A percentile compares a stretch with the other conserved stretches of the same genome.
phyloP scores from a whole-genome alignment of 2,329 filamentous ascomycete species.

The Conoideocrella luteorostrata region DNA sequence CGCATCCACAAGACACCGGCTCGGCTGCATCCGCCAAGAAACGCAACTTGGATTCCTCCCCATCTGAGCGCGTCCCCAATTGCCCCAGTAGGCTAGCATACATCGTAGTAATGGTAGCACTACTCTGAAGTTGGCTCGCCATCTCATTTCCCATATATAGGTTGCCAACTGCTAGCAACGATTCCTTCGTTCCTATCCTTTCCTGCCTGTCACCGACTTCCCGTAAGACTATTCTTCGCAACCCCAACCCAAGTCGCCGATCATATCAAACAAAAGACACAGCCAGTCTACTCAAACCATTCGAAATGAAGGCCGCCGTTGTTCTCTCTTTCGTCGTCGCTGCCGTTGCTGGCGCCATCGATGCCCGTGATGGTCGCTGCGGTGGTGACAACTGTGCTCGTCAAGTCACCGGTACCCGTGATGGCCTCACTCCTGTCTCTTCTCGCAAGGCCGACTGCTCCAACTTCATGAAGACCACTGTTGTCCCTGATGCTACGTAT shows the following conservation, averaged over 20 bases:
- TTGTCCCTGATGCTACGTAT: conserved; percentile 34
- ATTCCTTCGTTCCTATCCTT: not conserved
- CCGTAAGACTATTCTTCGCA: not conserved
- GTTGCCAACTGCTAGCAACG: not conserved
- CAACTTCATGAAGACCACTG: conserved; percentile 33
- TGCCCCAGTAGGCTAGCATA: not conserved
- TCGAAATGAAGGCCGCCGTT: conserved; percentile 36
- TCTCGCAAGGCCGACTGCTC: conserved; percentile 33
- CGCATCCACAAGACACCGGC: too few relatives aligned
- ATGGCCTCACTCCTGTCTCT: conserved; percentile 26
- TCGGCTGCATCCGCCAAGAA: conserved; percentile 8
- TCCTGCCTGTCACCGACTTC: conserved; percentile 4
- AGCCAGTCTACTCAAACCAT: not conserved
- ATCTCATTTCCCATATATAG: conserved; percentile 3
- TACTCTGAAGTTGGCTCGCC: not conserved
- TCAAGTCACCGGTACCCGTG: conserved; percentile 36
- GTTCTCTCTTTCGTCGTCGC: conserved; percentile 31
- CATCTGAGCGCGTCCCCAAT: not conserved
- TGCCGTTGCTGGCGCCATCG: conserved; percentile 28
- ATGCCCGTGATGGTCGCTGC: conserved; percentile 27
- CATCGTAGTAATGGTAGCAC: not conserved
- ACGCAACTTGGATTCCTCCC: not conserved
- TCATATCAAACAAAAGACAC: not conserved
- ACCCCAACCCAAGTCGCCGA: conserved; percentile 1
- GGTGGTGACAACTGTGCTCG: conserved; percentile 41